phyloP scores from a whole-genome alignment of 108 stramenopile genomes.

The Cyclotella sp. region DNA sequence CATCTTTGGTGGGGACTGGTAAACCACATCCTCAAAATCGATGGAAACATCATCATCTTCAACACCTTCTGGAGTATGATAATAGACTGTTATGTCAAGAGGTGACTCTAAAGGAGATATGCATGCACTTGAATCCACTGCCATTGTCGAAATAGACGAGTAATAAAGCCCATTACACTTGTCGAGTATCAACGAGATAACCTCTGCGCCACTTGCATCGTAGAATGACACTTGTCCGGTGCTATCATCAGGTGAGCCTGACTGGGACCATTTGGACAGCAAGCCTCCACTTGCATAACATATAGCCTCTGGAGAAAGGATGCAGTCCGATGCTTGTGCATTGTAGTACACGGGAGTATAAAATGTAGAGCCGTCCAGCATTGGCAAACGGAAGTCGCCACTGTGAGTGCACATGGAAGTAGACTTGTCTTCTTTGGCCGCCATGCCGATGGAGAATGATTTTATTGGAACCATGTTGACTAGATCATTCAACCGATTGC shows the following conservation, averaged over 20 bases:
- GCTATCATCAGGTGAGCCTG: not conserved
- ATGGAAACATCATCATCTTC: not conserved
- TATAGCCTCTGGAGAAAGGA: not conserved
- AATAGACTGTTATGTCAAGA: too few species aligned
- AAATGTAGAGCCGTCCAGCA: not conserved
- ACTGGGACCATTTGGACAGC: not conserved
- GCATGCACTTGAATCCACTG: not conserved
- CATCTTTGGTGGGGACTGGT: too few species aligned
- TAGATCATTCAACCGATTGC: not conserved
- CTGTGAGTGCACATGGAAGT: not conserved
- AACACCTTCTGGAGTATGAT: too few species aligned
- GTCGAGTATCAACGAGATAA: not conserved
- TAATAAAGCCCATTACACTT: not conserved
- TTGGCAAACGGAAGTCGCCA: not conserved
- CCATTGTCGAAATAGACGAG: too few species aligned
- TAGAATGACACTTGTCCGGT: not conserved
- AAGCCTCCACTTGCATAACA: not conserved
- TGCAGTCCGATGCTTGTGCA: not conserved
- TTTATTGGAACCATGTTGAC: not conserved
- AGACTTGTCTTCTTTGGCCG: not conserved
- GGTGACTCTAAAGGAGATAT: too few species aligned
- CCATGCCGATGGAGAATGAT: conserved; percentile 17
- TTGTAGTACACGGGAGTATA: not conserved
- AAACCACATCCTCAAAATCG: too few species aligned
- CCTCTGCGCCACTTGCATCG: not conserved